Base-by-base conservation (phyloP, 768 basidiomycete genomes). In the Rossbeevera mucosa region DNA sequence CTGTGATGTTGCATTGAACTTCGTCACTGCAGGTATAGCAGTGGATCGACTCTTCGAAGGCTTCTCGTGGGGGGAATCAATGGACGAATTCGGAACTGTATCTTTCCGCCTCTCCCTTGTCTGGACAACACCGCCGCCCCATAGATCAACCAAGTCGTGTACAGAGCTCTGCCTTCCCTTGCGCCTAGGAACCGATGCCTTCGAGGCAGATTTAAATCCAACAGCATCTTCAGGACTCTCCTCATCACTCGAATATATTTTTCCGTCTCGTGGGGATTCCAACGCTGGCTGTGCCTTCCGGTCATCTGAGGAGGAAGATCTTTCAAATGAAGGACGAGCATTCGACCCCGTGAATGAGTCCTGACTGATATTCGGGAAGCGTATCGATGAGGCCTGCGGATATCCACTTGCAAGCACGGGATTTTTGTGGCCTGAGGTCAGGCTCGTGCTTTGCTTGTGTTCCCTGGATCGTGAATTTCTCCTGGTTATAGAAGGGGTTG, bases 71-170 rank as follows among this genome's bases (percentile, higher is more conserved):
- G 46, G 44, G 9, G 46, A 16, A 51, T 63, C 58, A 7, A 53
- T 50, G 52, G 64, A 42, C 58, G 63, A 25, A 33, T 49, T 60
- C 18, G 56, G 48, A 18, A 44, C 20, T 18, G 41, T 44, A 53
- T 69, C 61, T 52, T 64, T 65, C 28, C 68, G 71, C 55, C 74
- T 78, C 57, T 80, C 78, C 59, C 76, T 79, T 21, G 63, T 64
- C 55, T 66, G 71, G 44, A 59, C 56, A 53, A 74, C 54, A 13
- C 76, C 75, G 7, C 86, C 86, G 38, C 87, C 87, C 76, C 85
- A 91, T 25, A 91, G 66, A 64, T 87, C 86, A 25, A 91, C 86
- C 50, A 91, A 64, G 61, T 92, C 86, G 61, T 93, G 88, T 21
- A 91, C 88, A 12, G 91, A 91, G 60, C 82, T 85, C 72, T 91